Evolutionary conservation across 768 basidiomycete genomes (phyloP).

Genomic region (Sutorius australiensis): DNA sequence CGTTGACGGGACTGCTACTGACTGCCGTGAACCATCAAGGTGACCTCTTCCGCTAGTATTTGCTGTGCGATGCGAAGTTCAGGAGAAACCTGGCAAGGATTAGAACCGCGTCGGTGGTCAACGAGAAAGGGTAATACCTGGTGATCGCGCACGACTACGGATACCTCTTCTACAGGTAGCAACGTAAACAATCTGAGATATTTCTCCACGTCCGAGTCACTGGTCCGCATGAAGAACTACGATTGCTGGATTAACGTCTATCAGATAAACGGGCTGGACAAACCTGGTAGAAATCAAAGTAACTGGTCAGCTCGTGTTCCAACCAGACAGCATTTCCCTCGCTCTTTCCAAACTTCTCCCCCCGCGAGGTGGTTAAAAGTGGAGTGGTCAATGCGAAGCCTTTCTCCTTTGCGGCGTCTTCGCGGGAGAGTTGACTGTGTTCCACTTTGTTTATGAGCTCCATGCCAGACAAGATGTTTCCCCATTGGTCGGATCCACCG

Average conservation of each 20-base stretch:
- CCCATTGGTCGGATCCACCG: conserved; percentile 98
- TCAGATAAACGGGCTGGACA: not conserved
- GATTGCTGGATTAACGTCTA: not conserved
- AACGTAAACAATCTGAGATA: conserved; percentile 85
- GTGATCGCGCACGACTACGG: conserved; percentile 55
- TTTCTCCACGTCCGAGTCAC: conserved; percentile 75
- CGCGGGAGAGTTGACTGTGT: conserved; percentile 1
- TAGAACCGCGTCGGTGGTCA: not conserved
- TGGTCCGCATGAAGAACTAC: conserved; percentile 85
- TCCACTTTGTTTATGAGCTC: conserved; percentile 72
- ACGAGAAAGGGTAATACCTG: conserved; percentile 34
- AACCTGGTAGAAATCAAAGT: conserved; percentile 95
- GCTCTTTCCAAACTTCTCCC: conserved; percentile 97
- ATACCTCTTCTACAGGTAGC: conserved; percentile 55
- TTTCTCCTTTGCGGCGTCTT: conserved; percentile 22
- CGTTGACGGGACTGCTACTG: conserved; percentile 13
- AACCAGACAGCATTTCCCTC: conserved; percentile 96
- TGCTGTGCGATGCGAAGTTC: conserved; percentile 46
- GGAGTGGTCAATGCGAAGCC: conserved; percentile 91
- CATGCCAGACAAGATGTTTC: conserved; percentile 92
- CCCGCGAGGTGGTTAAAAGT: conserved; percentile 82
- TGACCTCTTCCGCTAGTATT: conserved; percentile 54
- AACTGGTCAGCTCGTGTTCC: conserved; percentile 69
- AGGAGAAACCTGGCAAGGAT: conserved; percentile 27
- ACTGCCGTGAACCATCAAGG: conserved; percentile 59